Conservation (phyloP, 805 yeast genomes). For the Sungouiella thailandica region DNA sequence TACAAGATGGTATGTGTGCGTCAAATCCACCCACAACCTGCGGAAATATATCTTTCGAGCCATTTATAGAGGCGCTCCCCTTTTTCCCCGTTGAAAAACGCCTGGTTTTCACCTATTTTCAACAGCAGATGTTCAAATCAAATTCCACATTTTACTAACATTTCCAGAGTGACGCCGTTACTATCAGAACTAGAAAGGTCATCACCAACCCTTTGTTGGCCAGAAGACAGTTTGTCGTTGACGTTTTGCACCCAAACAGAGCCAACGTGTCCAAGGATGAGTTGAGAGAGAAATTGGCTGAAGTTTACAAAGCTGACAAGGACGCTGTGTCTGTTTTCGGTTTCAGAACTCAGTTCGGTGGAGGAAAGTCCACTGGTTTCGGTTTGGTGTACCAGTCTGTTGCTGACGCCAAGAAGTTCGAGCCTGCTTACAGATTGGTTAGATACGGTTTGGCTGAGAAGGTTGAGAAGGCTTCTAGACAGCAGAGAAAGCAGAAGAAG, state of each 20-base stretch:
- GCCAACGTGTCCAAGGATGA: slow-evolving; percentile 99
- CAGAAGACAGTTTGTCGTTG: slow-evolving; percentile 99
- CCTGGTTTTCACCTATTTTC: background rate
- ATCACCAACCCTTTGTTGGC: slow-evolving; percentile 98
- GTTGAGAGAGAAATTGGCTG: slow-evolving; percentile 90
- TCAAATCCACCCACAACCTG: no score
- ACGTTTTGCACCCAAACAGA: slow-evolving; percentile 98
- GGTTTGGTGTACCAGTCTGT: slow-evolving; percentile 98
- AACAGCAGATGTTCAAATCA: background rate
- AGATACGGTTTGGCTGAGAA: slow-evolving; percentile 97
- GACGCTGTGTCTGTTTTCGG: slow-evolving; percentile 97
- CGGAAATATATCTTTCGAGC: no score
- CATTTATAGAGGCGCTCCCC: no score
- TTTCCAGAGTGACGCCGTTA: slow-evolving; percentile 93
- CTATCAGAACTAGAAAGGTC: slow-evolving; percentile 99
- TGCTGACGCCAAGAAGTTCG: slow-evolving; percentile 97
- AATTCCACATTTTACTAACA: slow-evolving; percentile 16
- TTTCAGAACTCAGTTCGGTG: slow-evolving; percentile 99
- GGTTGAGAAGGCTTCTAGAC: slow-evolving; percentile 98
- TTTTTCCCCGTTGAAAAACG: background rate
- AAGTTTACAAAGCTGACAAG: slow-evolving; percentile 85
- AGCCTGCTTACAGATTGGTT: slow-evolving; percentile 98
- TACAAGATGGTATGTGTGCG: slow-evolving; percentile 21
- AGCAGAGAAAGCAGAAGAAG: slow-evolving; percentile 99
- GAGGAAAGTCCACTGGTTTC: slow-evolving; percentile 99